These are phyloP conservation scores for Sabuloglossum arenarium DNA, from an alignment of 495 filamentous ascomycete genomes.

Conservation along the genomic window DNA sequence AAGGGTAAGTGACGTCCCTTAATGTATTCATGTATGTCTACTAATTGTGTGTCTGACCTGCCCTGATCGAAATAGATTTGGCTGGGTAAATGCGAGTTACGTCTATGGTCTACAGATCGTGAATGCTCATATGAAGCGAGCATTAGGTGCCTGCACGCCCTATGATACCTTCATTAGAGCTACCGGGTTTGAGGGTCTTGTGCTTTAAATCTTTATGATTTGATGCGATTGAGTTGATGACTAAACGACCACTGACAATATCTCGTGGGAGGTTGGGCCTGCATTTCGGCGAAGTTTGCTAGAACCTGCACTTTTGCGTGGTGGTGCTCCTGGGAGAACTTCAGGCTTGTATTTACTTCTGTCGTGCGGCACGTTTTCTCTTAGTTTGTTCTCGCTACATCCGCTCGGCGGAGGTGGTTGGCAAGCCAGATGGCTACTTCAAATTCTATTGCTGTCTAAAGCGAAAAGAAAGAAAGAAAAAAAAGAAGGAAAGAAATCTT, in stretches of 20 bases:
- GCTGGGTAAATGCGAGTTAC: slow-evolving; percentile 96
- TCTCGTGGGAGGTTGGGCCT: neutral
- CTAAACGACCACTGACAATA: neutral
- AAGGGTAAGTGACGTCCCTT: slow-evolving; percentile 50
- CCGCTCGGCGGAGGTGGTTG: too few species aligned
- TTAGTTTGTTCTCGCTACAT: too few species aligned
- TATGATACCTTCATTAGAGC: slow-evolving; percentile 45
- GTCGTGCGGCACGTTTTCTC: too few species aligned
- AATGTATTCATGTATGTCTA: neutral
- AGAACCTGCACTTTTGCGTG: neutral
- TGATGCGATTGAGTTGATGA: neutral
- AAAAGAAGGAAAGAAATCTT: too few species aligned
- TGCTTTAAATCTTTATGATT: neutral
- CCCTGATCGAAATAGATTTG: slow-evolving; percentile 40
- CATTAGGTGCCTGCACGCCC: slow-evolving; percentile 62
- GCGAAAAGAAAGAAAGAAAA: too few species aligned
- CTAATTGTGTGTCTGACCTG: slow-evolving; percentile 11
- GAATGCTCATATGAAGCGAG: slow-evolving; percentile 64
- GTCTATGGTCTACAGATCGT: slow-evolving; percentile 72
- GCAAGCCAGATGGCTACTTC: too few species aligned
- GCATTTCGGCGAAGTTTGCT: neutral
- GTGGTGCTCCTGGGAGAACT: neutral
- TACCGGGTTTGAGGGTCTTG: neutral
- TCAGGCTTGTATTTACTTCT: neutral
- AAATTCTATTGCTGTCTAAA: too few species aligned